phyloP scores from a whole-genome alignment of 192 early-diverging fungal genomes.

The Chytriomyces sp. region DNA sequence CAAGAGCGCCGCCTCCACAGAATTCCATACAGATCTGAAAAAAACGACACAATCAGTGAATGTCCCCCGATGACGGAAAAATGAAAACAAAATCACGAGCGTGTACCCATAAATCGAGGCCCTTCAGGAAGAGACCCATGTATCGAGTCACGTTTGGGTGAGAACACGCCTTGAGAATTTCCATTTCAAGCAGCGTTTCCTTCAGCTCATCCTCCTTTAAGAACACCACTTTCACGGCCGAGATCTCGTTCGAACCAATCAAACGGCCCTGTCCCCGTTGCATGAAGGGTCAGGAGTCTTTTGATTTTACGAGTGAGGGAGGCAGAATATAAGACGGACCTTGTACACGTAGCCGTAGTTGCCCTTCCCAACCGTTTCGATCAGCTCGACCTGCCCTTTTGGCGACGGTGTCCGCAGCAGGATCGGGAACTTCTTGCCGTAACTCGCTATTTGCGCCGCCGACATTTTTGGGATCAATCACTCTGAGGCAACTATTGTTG shows the following conservation, averaged over 20 bases:
- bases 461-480: neutral
- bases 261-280: constrained; percentile 51
- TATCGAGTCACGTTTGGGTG: constrained; percentile 66
- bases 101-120: constrained; percentile 65
- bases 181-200: constrained; percentile 74
- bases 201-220: constrained; percentile 70
- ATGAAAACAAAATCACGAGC: neutral
- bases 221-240: constrained; percentile 69
- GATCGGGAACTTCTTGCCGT: constrained; percentile 67
- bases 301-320: neutral
- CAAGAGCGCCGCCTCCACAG: constrained; percentile 64
- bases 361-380: constrained; percentile 72
- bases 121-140: constrained; percentile 66
- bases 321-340: constrained; percentile 35
- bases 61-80: neutral
- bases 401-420: constrained; percentile 61
- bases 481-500: too few species aligned
- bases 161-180: constrained; percentile 60
- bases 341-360: constrained; percentile 74
- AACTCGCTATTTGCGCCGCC: constrained; percentile 38
- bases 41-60: neutral
- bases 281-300: too few species aligned
- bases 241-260: constrained; percentile 53
- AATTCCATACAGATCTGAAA: constrained; percentile 69
- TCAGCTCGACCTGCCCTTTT: constrained; percentile 65